Conservation (phyloP, 1,139 yeast genomes). For the Debaryomycetaceae sp. region DNA sequence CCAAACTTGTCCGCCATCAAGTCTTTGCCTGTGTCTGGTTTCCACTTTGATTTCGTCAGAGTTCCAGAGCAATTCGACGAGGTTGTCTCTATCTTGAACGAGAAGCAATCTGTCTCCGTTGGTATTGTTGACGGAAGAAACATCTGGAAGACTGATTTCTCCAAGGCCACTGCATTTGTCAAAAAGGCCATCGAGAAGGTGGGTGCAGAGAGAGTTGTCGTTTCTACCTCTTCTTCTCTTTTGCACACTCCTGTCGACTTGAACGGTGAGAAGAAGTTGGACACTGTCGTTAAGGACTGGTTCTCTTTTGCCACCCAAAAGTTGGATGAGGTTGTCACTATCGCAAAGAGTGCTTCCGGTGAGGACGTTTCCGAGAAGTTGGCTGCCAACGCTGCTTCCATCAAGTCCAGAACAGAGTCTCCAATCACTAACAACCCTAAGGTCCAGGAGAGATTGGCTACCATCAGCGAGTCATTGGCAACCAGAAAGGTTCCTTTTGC, state of each 20-base stretch:
- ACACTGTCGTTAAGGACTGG: conserved; percentile 92
- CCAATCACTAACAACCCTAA: conserved; percentile 86
- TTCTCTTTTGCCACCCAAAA: conserved; percentile 98
- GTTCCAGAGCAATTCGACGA: conserved; percentile 93
- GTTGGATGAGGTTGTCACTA: conserved; percentile 81
- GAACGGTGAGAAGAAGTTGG: conserved; percentile 84
- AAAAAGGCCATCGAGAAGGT: conserved; percentile 78
- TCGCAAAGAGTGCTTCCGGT: conserved; percentile 86
- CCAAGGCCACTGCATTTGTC: conserved; percentile 79
- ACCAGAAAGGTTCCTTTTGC: conserved; percentile 87
- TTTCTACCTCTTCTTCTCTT: conserved; percentile 93
- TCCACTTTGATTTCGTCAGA: conserved; percentile 96
- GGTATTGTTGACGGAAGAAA: conserved; percentile 99
- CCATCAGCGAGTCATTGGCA: conserved; percentile 74
- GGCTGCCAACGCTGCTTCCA: conserved; percentile 82
- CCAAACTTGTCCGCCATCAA: conserved; percentile 91
- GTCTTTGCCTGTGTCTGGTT: conserved; percentile 88
- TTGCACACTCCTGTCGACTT: conserved; percentile 98
- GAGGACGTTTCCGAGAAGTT: conserved; percentile 65
- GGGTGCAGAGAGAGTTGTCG: conserved; percentile 85
- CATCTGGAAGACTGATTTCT: conserved; percentile 96
- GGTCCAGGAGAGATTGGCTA: conserved; percentile 84
- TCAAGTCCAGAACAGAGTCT: conserved; percentile 83
- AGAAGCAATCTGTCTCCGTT: conserved; percentile 77
- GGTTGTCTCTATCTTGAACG: conserved; percentile 60